These are phyloP conservation scores for Rhizoclosmatium globosum DNA, from an alignment of 192 early-diverging fungal species.

Conservation along the genomic window DNA sequence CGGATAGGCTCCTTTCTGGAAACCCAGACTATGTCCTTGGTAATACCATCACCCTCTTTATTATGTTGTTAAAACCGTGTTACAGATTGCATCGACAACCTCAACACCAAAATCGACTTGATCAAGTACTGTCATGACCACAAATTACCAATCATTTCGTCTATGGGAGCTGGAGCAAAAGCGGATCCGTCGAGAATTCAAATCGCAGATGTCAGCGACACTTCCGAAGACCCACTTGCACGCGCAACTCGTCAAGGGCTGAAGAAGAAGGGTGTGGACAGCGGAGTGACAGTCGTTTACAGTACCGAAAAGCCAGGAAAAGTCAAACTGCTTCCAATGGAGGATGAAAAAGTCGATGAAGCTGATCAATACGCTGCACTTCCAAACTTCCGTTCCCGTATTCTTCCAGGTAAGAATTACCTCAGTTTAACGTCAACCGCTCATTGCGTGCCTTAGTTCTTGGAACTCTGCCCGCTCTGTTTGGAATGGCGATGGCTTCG, in stretches of 20 bases:
- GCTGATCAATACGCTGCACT: conserved; percentile 91
- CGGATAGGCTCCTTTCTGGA: conserved; percentile 74
- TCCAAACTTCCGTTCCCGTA: conserved; percentile 81
- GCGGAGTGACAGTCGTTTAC: conserved; percentile 92
- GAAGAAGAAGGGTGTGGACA: conserved; percentile 72
- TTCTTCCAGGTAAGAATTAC: neutral
- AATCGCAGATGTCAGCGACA: conserved; percentile 94
- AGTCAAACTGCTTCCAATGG: conserved; percentile 89
- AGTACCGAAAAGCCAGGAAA: conserved; percentile 94
- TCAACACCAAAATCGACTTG: conserved; percentile 91
- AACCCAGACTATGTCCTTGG: conserved; percentile 58
- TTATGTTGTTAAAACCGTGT: conserved; percentile 15
- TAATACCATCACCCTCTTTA: conserved; percentile 37
- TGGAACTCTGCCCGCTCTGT: conserved; percentile 93
- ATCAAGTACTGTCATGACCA: conserved; percentile 85
- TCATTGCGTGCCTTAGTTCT: conserved; percentile 43
- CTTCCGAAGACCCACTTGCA: conserved; percentile 93
- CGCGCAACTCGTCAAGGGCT: conserved; percentile 83
- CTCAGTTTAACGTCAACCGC: neutral
- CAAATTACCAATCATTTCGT: conserved; percentile 82
- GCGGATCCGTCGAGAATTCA: conserved; percentile 95
- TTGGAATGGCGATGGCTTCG: conserved; percentile 92
- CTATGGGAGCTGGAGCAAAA: conserved; percentile 99
- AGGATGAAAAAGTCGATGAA: conserved; percentile 80
- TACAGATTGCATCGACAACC: conserved; percentile 92